Evolutionary conservation across 305 asterid species (phyloP).

Genomic region (Fraxinus dipetala): DNA sequence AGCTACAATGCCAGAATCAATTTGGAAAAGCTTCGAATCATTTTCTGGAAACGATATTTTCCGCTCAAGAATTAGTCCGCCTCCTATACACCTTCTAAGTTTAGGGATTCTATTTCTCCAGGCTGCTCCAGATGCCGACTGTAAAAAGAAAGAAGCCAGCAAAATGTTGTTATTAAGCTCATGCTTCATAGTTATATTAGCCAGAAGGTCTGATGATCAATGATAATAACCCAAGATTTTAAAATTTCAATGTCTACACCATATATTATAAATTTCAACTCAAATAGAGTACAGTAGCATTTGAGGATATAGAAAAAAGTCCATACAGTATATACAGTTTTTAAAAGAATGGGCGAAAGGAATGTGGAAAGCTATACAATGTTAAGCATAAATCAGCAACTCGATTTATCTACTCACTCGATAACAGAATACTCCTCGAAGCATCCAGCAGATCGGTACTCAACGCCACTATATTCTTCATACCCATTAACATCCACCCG

Average conservation of each 20-base stretch:
- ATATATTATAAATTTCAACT: too few relatives aligned
- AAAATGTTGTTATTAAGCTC: not conserved
- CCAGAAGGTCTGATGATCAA: not conserved
- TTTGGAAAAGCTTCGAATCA: slow-evolving; percentile 45
- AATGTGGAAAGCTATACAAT: not conserved
- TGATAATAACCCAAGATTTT: too few relatives aligned
- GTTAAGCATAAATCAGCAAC: not conserved
- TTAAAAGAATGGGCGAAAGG: not conserved
- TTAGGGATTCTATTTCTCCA: slow-evolving; percentile 71
- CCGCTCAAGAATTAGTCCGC: slow-evolving; percentile 67
- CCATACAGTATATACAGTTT: not conserved
- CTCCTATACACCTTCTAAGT: slow-evolving; percentile 84
- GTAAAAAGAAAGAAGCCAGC: not conserved
- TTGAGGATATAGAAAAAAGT: not conserved
- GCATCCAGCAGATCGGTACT: slow-evolving; percentile 89
- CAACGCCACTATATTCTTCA: slow-evolving; percentile 87
- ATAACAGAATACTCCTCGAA: slow-evolving; percentile 76
- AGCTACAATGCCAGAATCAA: slow-evolving; percentile 77
- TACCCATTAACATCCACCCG: slow-evolving; percentile 72
- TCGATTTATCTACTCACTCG: slow-evolving; percentile 49
- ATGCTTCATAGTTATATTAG: not conserved
- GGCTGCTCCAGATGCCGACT: slow-evolving; percentile 81
- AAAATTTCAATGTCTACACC: too few relatives aligned
- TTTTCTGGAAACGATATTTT: slow-evolving; percentile 57
- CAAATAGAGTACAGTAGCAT: not conserved